Evolutionary conservation across 179 eudicot genomes (phyloP).

Genomic region (Beta macrorhiza): DNA sequence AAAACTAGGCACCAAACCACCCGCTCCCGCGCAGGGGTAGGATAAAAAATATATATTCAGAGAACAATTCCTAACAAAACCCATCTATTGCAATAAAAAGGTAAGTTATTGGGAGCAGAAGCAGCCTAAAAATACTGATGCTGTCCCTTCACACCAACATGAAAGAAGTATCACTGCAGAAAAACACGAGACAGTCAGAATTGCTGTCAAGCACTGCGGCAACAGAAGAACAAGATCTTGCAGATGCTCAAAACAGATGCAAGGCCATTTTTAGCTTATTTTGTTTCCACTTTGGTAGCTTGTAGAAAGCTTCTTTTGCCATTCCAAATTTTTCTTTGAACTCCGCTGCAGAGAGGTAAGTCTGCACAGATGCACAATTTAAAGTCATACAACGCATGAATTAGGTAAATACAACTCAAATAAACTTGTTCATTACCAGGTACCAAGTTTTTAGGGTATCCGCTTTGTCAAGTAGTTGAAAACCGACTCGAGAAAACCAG

Average conservation of each 20-base stretch:
- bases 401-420: neutral
- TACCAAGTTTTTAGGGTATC: too few species aligned
- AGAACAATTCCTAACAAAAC: conserved; percentile 30
- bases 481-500: too few species aligned
- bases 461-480: too few species aligned
- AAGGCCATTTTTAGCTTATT: conserved; percentile 83
- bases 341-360: conserved; percentile 74
- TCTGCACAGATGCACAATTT: conserved; percentile 39
- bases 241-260: conserved; percentile 59
- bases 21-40: conserved; percentile 28
- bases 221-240: neutral
- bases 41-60: conserved; percentile 16
- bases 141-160: conserved; percentile 53
- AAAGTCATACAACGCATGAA: conserved; percentile 3
- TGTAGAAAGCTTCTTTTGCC: conserved; percentile 72
- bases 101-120: conserved; percentile 58
- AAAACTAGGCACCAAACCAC: conserved; percentile 30
- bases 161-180: conserved; percentile 38
- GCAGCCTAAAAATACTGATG: conserved; percentile 68
- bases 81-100: conserved; percentile 30
- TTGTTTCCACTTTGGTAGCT: conserved; percentile 95
- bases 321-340: conserved; percentile 86
- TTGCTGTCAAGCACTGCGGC: neutral
- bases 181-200: conserved; percentile 6
- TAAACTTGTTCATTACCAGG: too few species aligned